These are phyloP conservation scores for Ormosia emarginata DNA, from an alignment of 306 rosid species.

Conservation along the genomic window DNA sequence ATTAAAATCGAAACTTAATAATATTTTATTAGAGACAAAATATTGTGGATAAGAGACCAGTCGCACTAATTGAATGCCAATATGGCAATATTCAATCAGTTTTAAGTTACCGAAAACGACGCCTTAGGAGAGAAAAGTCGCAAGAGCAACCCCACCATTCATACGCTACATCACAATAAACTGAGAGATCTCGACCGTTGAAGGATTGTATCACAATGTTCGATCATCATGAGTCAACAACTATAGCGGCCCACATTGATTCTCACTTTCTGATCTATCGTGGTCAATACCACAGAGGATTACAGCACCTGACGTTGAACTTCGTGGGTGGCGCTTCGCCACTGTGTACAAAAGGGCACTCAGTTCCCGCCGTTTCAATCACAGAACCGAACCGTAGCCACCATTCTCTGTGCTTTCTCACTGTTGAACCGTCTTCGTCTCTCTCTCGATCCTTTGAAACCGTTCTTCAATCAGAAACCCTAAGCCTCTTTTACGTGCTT, in stretches of 20 bases:
- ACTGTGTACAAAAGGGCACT: neutral
- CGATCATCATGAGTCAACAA: neutral
- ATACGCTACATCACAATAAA: neutral
- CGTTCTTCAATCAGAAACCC: conserved; percentile 20
- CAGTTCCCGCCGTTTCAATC: conserved; percentile 44
- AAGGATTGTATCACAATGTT: neutral
- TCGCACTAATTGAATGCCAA: no score
- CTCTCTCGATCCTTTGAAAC: neutral
- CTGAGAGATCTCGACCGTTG: neutral
- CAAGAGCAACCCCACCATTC: neutral
- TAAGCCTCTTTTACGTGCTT: neutral
- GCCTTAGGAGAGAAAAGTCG: neutral
- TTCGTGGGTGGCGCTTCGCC: neutral
- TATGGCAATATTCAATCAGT: no score
- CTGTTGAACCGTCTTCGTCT: neutral
- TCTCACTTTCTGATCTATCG: neutral
- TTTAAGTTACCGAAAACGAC: neutral
- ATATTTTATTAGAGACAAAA: no score
- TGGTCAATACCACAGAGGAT: neutral
- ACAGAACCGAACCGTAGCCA: neutral
- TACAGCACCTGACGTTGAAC: neutral
- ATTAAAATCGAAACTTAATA: no score
- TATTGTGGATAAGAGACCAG: no score
- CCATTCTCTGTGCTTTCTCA: neutral
- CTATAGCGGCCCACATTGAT: neutral